Evolutionary conservation across 306 rosid species (phyloP).

Genomic region (Echinosophora koreensis): DNA sequence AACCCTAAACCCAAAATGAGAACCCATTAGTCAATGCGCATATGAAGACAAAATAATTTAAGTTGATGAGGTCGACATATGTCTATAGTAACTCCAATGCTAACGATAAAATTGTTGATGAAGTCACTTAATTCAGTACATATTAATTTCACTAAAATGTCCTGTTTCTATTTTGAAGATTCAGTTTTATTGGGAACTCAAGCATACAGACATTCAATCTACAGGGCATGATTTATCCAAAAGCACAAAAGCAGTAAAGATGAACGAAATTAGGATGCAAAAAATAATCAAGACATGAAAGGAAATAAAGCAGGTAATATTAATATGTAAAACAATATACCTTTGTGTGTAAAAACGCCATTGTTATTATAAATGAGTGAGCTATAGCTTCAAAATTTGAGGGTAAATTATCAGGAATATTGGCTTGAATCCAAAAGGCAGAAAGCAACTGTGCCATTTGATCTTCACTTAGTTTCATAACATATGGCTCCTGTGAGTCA

Average conservation of each 20-base stretch:
- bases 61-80: conserved; percentile 20
- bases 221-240: neutral
- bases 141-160: conserved; percentile 11
- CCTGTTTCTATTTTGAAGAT: conserved; percentile 7
- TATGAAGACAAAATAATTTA: conserved; percentile 10
- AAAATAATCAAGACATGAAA: neutral
- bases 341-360: conserved; percentile 79
- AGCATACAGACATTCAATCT: neutral
- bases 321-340: conserved; percentile 45
- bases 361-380: conserved; percentile 75
- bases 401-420: conserved; percentile 84
- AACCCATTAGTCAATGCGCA: neutral
- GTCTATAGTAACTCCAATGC: neutral
- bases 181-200: conserved; percentile 9
- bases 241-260: neutral
- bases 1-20: neutral
- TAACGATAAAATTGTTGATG: neutral
- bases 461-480: conserved; percentile 89
- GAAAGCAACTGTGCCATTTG: conserved; percentile 87
- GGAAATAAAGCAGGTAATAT: neutral
- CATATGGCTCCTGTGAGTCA: conserved; percentile 72
- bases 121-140: neutral
- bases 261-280: conserved; percentile 18
- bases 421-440: conserved; percentile 93
- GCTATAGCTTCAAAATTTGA: conserved; percentile 88